Evolutionary conservation across 2,329 filamentous ascomycete genomes (phyloP), one percentile per base, ranked within the genome.

Genomic region (Thielaviopsis populi): DNA sequence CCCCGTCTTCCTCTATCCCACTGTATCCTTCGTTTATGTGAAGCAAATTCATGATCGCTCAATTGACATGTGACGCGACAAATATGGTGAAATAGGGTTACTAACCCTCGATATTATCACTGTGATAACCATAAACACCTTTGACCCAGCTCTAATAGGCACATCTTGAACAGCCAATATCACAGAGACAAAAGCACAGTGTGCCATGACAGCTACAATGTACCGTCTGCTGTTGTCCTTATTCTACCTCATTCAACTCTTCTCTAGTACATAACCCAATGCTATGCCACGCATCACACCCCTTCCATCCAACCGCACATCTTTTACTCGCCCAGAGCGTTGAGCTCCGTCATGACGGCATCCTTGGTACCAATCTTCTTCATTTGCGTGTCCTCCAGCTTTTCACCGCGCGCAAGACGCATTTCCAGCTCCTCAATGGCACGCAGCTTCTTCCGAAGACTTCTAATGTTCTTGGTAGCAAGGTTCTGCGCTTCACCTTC

Each of bases 351-450:
- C 67, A 91, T 80, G 65, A 99, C 92, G 17, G 82, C 76, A 59
- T 85, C 79, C 78, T 97, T 95, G 24, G 91, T 97, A 64, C 84
- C 83, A 70, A 99, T 99, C 82, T 99, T 99, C 81, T 96, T 95
- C 75, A 99, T 85, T 77, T 99, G 94, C 40, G 94, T 99, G 72
- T 96, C 92, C 77, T 99, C 94, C 66, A 99, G 78, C 80, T 96
- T 97, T 80, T 99, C 94, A 4, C 92, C 92, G 41, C 87, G 86
- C 2, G 92, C 94, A 69, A 91, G 85, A 64, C 94, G 85, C 91
- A 97, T 96, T 79, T 97, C 96, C 67, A 99, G 78, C 73, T 99
- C 94, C 72, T 99, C 94, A 72, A 99, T 99, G 11, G 94, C 94
- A 22, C 94, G 85, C 67, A 99, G 88, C 82, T 99, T 99, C 83